A percentile compares a stretch with the other conserved stretches of the same genome.
These are phyloP conservation scores for Boletus vinaceobasis DNA, from an alignment of 768 basidiomycete genomes.

Conservation along the genomic window DNA sequence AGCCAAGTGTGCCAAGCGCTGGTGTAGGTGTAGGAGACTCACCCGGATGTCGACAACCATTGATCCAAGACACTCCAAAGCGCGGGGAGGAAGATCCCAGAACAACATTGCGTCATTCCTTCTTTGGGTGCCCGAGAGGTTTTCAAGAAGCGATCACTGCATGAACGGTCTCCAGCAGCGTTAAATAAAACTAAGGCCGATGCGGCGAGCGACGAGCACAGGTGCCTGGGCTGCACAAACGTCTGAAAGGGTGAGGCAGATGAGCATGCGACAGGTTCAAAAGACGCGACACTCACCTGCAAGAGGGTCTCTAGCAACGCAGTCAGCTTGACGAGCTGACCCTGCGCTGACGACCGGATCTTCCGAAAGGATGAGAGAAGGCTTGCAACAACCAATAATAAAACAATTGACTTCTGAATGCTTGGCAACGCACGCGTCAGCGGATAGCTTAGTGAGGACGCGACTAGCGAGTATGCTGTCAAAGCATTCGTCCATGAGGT, in stretches of 20 bases:
- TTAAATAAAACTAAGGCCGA: slow-evolving; percentile 39
- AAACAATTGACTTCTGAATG: slow-evolving; percentile 53
- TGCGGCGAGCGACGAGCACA: slow-evolving; percentile 53
- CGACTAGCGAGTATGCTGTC: slow-evolving; percentile 64
- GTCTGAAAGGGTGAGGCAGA: slow-evolving; percentile 70
- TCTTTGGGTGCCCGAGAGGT: slow-evolving; percentile 64
- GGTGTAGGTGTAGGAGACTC: background rate
- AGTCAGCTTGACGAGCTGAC: slow-evolving; percentile 53
- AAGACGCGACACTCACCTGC: slow-evolving; percentile 44
- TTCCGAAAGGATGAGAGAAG: slow-evolving; percentile 25
- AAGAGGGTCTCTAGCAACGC: slow-evolving; percentile 52
- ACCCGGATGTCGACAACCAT: slow-evolving; percentile 57
- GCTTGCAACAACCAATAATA: background rate
- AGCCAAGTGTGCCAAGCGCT: background rate
- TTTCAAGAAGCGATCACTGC: slow-evolving; percentile 49
- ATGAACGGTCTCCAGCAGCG: slow-evolving; percentile 34
- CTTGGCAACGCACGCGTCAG: slow-evolving; percentile 67
- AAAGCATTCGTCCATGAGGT: slow-evolving; percentile 81
- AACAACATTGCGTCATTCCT: slow-evolving; percentile 84
- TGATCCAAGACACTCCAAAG: slow-evolving; percentile 56
- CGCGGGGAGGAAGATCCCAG: slow-evolving; percentile 58
- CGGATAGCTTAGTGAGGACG: slow-evolving; percentile 65
- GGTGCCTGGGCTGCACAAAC: slow-evolving; percentile 64
- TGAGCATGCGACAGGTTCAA: background rate
- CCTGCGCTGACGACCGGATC: slow-evolving; percentile 56